Base-by-base conservation (phyloP, 2,329 filamentous ascomycete species). In the Colletotrichum falcatum region DNA sequence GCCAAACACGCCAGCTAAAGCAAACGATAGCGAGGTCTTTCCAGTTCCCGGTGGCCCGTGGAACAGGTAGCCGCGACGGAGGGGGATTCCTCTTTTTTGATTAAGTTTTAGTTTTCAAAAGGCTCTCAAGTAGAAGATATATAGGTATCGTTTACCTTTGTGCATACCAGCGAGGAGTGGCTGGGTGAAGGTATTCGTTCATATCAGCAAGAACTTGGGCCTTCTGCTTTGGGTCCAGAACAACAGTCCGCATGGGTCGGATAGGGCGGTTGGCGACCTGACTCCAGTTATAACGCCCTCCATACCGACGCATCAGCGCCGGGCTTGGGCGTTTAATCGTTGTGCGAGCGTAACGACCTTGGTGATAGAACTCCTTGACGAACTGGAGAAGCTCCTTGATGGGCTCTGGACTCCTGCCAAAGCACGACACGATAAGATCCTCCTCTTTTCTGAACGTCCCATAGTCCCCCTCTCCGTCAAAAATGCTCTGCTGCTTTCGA, bases 21-120 rank as follows among this genome's bases (percentile, higher is more conserved):
- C 90, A 75, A 91, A 90, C 0, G 87, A 90, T 18, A 92, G 85
- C 37, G 87, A 90, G 0, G 90, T 92, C 79, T 94, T 94, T 26
- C 92, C 92, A 0, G 91, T 93, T 0, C 92, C 92, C 0, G 92
- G 92, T 0, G 91, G 91, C 0, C 93, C 93, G 74, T 94, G 86
- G 73, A 95, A 93, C 0, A 95, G 85, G 75, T 95, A 95, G 0
- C 93, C 94, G 37, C 93, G 82, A 0, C 93, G 86, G 62, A 95
- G 90, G 0, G 92, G 92, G 37, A 95, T 93, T 0, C 93, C 93
- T 42, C 39, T 39, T 16, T 39, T 39, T 16, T 18, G 5, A 7
- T 42, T 42, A 8, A 37, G 30, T 33, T 33, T 33, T n/a, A n/a
- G n/a, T n/a, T n/a, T n/a, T n/a, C n/a, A n/a, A n/a, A n/a, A n/a